Conservation (phyloP, 2,329 filamentous ascomycete species). For the Alternaria brassicae region DNA sequence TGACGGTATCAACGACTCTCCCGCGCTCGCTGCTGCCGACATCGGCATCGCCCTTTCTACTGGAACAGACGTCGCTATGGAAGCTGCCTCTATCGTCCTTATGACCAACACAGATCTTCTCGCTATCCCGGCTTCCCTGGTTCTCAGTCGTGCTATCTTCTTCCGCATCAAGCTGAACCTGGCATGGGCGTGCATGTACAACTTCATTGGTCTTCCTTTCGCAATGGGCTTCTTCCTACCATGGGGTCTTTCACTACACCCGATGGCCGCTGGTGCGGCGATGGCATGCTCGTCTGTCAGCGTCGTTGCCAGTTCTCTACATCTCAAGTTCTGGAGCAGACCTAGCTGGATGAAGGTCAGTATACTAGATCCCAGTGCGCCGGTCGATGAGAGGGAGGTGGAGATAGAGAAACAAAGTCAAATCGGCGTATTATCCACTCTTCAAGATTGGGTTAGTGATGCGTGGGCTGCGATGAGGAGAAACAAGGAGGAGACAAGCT, state of each 20-base stretch:
- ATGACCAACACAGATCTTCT: constrained; percentile 93
- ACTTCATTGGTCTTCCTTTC: constrained; percentile 87
- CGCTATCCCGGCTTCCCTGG: constrained; percentile 85
- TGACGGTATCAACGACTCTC: constrained; percentile 98
- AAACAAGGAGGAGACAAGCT: constrained; percentile 51
- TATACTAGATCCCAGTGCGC: constrained; percentile 59
- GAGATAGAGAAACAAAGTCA: constrained; percentile 32
- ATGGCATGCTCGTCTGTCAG: constrained; percentile 93
- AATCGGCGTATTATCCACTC: constrained; percentile 30
- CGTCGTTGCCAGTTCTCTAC: constrained; percentile 82
- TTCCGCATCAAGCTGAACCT: constrained; percentile 92
- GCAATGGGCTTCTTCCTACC: constrained; percentile 97
- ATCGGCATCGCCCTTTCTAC: constrained; percentile 92
- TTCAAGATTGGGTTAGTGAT: constrained; percentile 41
- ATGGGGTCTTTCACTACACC: constrained; percentile 84
- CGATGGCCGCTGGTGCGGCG: constrained; percentile 91
- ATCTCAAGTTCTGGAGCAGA: constrained; percentile 85
- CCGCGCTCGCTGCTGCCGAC: constrained; percentile 88
- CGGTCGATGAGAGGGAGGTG: constrained; percentile 37
- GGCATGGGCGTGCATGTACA: constrained; percentile 92
- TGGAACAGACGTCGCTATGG: constrained; percentile 96
- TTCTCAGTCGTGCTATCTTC: constrained; percentile 86
- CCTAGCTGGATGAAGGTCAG: constrained; percentile 86
- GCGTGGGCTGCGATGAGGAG: constrained; percentile 45
- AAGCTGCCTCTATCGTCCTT: constrained; percentile 93